Percentiles rank a stretch among this genome's conserved stretches.
Evolutionary conservation across 805 yeast species (phyloP).

Genomic region (Kluyveromyces siamensis): DNA sequence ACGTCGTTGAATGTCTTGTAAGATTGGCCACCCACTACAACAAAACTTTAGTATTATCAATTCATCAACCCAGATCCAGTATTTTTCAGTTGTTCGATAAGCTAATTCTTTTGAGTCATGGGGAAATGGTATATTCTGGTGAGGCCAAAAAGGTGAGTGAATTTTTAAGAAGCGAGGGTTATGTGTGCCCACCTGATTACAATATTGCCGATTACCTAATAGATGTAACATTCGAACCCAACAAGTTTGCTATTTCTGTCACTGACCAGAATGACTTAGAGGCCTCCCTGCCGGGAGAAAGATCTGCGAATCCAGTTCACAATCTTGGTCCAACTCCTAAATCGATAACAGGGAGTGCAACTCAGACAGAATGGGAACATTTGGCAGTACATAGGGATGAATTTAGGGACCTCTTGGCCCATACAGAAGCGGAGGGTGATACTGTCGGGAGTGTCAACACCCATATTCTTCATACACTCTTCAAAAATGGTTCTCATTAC

Average conservation of each 20-base stretch:
- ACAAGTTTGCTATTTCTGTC: constrained; percentile 7
- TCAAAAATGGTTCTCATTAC: constrained; percentile 26
- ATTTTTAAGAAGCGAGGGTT: constrained; percentile 69
- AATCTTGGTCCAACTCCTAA: constrained; percentile 14
- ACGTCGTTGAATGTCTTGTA: constrained; percentile 79
- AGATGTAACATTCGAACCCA: constrained; percentile 69
- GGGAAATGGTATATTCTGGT: constrained; percentile 83
- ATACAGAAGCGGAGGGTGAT: constrained; percentile 5
- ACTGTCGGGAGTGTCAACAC: constrained; percentile 13
- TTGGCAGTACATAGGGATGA: constrained; percentile 76
- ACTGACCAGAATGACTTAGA: constrained; percentile 18
- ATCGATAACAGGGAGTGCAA: constrained; percentile 34
- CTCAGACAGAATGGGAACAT: constrained; percentile 81
- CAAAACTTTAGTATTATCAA: constrained; percentile 85
- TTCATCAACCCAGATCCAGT: constrained; percentile 95
- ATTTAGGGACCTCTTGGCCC: constrained; percentile 28
- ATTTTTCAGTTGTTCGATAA: constrained; percentile 87
- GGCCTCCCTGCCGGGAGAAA: constrained; percentile 20
- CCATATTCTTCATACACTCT: constrained; percentile 21
- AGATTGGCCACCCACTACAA: constrained; percentile 70
- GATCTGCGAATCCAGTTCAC: constrained; percentile 25
- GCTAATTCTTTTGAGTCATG: constrained; percentile 71
- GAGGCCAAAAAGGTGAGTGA: constrained; percentile 65
- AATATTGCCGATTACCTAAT: constrained; percentile 90
- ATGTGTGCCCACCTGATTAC: constrained; percentile 77